Evolutionary conservation across 805 yeast species (phyloP), one percentile per base, ranked within the genome.

Genomic region (Candida oleophila): DNA sequence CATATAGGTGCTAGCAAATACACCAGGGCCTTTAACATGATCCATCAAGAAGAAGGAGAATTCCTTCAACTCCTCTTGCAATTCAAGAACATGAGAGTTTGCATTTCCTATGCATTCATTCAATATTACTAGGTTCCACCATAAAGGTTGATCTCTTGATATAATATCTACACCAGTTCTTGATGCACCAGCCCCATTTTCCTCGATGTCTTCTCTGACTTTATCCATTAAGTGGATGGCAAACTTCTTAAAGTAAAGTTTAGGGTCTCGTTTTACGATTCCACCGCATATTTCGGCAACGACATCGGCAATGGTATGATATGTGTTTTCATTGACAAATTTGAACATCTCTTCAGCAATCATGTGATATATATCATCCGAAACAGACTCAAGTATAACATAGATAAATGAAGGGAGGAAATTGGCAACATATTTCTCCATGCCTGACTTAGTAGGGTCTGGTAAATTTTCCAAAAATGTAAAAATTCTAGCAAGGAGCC

Each of bases 131-230:
- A 88, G 61, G 57, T 84, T 80, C 81, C 96, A 81, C 25, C 81
- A 81, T 7, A 94, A 66, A 16, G 83, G 78, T 25, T 84, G 85
- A 63, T 94, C 98, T 37, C 90, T 76, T n/a, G 87, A 87, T 22
- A 82, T 73, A 21, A 86, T 73, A 25, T 86, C 91, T 4, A 77
- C 69, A 0, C 85, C 80, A 3, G 81, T 76, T 60, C 96, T 77
- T 0, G 83, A 69, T 1, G 78, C 65, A 2, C 97, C 98, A 0
- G 97, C 97, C 2, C 82, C 86, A 52, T 91, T 87, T 52, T 83
- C 88, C 9, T 69, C 68, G 18, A 92, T 73, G 58, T 92, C 96
- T 30, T 76, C 80, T 33, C 73, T 69, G 21, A 91, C 82, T 44
- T 76, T 76, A 3, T 70, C 71, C 41, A 75, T 65, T 16, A 86